Evolutionary conservation across 148 eudicot genomes (phyloP).

Genomic region (Diospyros kaki): DNA sequence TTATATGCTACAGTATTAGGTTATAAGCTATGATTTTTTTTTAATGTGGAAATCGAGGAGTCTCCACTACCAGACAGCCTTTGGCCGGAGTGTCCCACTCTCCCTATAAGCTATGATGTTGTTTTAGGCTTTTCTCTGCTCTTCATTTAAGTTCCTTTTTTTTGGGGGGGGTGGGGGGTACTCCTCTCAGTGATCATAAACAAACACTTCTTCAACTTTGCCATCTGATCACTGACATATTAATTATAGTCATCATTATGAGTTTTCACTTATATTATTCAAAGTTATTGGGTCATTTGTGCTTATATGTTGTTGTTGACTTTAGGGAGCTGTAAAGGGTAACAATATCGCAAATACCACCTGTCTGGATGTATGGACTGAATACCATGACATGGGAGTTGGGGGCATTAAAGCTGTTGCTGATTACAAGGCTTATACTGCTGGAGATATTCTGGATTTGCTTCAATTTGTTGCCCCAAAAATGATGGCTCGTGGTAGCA

Average conservation of each 20-base stretch:
- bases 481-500: constrained; percentile 84
- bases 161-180: too few relatives aligned
- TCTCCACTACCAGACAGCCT: too few relatives aligned
- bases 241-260: too few relatives aligned
- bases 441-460: constrained; percentile 68
- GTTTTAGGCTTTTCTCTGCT: not conserved
- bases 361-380: constrained; percentile 92
- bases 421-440: constrained; percentile 77
- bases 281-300: constrained; percentile 2
- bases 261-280: too few relatives aligned
- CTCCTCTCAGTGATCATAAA: not conserved
- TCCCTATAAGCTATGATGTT: too few relatives aligned
- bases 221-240: too few relatives aligned
- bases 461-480: constrained; percentile 86
- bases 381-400: constrained; percentile 95
- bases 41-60: too few relatives aligned
- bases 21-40: too few relatives aligned
- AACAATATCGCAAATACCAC: constrained; percentile 58
- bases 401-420: constrained; percentile 80
- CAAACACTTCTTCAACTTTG: too few relatives aligned
- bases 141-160: not conserved
- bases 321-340: constrained; percentile 83
- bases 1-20: not conserved
- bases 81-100: too few relatives aligned
- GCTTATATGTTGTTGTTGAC: not conserved